Percentiles rank a stretch among this genome's conserved stretches.
Conservation (phyloP, 2,329 filamentous ascomycete genomes). For the Pestalotiopsis fici region DNA sequence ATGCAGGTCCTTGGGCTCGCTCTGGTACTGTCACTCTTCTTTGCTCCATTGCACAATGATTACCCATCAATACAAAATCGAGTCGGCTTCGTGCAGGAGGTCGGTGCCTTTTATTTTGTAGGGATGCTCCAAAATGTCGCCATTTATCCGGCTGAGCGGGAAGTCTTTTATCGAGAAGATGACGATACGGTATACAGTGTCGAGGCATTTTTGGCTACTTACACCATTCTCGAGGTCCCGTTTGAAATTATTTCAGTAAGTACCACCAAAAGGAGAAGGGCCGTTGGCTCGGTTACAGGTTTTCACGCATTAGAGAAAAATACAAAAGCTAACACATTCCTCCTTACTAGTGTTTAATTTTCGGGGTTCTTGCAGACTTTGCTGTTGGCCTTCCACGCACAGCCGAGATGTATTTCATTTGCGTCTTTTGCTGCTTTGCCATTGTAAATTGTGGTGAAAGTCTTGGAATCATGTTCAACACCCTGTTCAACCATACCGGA, state of each 20-base stretch:
- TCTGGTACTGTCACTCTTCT: constrained; percentile 67
- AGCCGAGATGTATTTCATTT: constrained; percentile 65
- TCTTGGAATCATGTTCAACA: constrained; percentile 79
- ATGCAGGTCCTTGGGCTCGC: constrained; percentile 68
- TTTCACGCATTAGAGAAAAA: no score
- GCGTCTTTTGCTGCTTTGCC: constrained; percentile 70
- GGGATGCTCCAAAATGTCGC: constrained; percentile 81
- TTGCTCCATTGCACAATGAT: constrained; percentile 69
- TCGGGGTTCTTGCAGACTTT: constrained; percentile 64
- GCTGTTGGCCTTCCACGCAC: constrained; percentile 67
- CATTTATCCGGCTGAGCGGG: constrained; percentile 70
- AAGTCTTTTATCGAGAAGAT: constrained; percentile 77
- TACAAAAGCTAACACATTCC: no score
- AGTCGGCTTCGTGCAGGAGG: constrained; percentile 72
- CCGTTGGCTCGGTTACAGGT: no score
- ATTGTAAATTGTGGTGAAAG: constrained; percentile 76
- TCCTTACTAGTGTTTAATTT: constrained; percentile 51
- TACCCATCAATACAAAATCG: constrained; percentile 73
- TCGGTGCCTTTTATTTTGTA: constrained; percentile 72
- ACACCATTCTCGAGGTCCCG: constrained; percentile 70
- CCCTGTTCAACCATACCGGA: constrained; percentile 71
- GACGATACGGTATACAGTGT: constrained; percentile 73
- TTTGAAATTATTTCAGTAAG: constrained; percentile 63
- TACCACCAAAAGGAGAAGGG: no score
- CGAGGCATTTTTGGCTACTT: constrained; percentile 70